Evolutionary conservation across 225 moss, liverwort and hornwort species (phyloP), one percentile per base, ranked within the genome.

Genomic region (Climacium dendroides): DNA sequence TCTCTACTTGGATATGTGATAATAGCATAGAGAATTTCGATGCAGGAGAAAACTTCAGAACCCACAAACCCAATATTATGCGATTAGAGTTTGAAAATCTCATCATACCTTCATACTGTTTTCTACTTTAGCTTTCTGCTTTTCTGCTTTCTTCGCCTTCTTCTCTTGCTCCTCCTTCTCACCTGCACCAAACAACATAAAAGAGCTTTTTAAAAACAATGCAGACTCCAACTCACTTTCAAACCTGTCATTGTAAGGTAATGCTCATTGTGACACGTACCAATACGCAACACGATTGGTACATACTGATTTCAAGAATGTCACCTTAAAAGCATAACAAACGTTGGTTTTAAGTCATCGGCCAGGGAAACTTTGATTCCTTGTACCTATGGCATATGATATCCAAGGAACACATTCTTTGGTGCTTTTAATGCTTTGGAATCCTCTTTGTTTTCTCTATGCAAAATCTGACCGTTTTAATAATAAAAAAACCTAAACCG

Each of bases 81-180:
- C 50, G 16, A 81, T 24, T 83, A 73, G 39, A 58, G 69, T 54
- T 89, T 71, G 24, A 19, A 71, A 72, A 20, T 41, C 43, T 11
- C 39, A 71, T 69, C 39, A 41, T 80, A 94, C 94, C 92, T 90
- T 92, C 92, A 91, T 91, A 48, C 53, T 88, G 37, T 45, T 89
- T 22, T 92, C 92, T 77, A 60, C 73, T 85, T 88, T 92, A 57
- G 80, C 65, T 82, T 94, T 94, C 78, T 72, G n/a, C 90, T 92
- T 94, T 17, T 90, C 89, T 57, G 91, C 94, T 82, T 91, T 94
- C 91, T 94, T 94, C 55, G 89, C 91, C 85, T 82, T 92, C 83
- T 91, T 92, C 80, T 92, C 92, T 85, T 89, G 94, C 26, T 94
- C 94, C 76, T 94, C 92, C 80, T 91, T 92, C 91, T 92, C 94